Percentiles rank a stretch among this genome's conserved stretches.
Evolutionary conservation across 2,329 filamentous ascomycete species (phyloP).

Genomic region (Xylaria sp.): DNA sequence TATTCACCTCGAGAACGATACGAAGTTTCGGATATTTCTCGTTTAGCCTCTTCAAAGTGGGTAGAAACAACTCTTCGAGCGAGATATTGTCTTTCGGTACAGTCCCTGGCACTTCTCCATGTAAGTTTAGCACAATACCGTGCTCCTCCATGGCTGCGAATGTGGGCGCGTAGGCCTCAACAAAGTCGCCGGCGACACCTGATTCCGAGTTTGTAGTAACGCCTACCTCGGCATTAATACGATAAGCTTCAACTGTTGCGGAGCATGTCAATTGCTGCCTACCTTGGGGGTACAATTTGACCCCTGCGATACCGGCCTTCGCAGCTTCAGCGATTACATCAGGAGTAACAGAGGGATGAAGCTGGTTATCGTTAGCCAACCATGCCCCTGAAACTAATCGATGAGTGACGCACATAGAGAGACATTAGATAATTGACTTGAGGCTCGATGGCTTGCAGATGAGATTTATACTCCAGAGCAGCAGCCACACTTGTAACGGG

Average conservation of each 20-base stretch:
- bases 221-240: constrained; percentile 50
- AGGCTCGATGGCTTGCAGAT: constrained; percentile 68
- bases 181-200: constrained; percentile 72
- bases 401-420: constrained; percentile 61
- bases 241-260: constrained; percentile 43
- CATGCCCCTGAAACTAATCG: constrained; percentile 27
- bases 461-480: constrained; percentile 72
- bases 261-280: constrained; percentile 39
- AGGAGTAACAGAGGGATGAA: constrained; percentile 71
- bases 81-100: constrained; percentile 59
- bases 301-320: constrained; percentile 73
- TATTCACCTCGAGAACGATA: constrained; percentile 56
- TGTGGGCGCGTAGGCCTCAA: constrained; percentile 75
- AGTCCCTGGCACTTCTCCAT: constrained; percentile 77
- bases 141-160: constrained; percentile 91
- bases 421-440: constrained; percentile 78
- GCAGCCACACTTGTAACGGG: constrained; percentile 55
- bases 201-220: constrained; percentile 74
- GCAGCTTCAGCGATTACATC: constrained; percentile 78
- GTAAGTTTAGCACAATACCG: constrained; percentile 87
- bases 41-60: constrained; percentile 79
- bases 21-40: constrained; percentile 76
- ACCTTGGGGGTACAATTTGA: constrained; percentile 75
- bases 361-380: constrained; percentile 44
- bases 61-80: constrained; percentile 73